Percentiles rank a stretch among this genome's conserved stretches.
Conservation (phyloP, 78 protist species). For the Cyanophora paradoxa region DNA sequence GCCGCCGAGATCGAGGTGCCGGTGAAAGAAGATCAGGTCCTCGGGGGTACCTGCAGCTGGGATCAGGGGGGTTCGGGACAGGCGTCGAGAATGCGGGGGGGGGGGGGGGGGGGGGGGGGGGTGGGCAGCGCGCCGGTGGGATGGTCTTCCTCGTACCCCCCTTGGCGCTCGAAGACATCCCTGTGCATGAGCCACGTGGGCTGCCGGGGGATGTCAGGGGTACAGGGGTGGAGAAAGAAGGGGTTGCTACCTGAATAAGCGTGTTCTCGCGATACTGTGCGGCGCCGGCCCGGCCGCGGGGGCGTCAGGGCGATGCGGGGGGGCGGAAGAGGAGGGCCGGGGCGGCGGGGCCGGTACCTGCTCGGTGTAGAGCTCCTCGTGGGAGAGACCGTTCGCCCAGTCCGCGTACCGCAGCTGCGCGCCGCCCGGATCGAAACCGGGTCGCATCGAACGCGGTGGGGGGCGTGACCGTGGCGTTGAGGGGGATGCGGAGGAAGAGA, state of each 20-base stretch:
- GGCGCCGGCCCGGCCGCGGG: no score
- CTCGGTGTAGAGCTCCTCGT: neutral
- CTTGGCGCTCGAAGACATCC: neutral
- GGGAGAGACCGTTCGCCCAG: neutral
- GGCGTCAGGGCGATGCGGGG: no score
- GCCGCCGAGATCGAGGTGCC: constrained; percentile 1
- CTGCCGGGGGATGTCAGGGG: neutral
- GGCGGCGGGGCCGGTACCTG: no score
- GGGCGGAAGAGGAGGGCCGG: no score
- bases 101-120: neutral
- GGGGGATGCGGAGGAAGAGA: neutral
- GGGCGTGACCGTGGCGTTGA: no score
- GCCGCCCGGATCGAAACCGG: neutral
- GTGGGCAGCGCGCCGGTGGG: neutral
- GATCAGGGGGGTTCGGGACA: no score
- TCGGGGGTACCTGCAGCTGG: neutral
- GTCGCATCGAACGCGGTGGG: no score
- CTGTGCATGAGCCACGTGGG: constrained; percentile 3
- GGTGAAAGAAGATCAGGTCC: constrained; percentile 8
- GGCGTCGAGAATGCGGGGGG: neutral
- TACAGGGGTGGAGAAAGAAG: neutral
- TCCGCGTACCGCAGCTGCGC: neutral
- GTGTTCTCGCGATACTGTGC: no score
- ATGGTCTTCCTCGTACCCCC: neutral
- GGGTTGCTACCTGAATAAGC: no score